These are phyloP conservation scores for Jacaranda mimosifolia DNA, from an alignment of 257 asterid genomes.

Conservation along the genomic window DNA sequence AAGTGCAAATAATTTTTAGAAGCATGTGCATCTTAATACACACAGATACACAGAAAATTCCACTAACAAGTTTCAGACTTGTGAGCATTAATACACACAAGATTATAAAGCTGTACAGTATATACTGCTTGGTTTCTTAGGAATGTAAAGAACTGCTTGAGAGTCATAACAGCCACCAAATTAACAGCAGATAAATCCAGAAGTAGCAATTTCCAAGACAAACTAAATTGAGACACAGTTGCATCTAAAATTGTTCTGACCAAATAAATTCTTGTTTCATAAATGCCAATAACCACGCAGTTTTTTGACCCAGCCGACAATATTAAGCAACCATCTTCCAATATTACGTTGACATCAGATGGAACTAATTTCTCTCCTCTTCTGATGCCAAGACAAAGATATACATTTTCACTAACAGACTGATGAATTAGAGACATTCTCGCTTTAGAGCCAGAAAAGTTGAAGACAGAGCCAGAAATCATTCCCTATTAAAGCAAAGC, in stretches of 20 bases:
- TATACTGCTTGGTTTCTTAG: neutral
- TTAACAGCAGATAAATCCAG: slow-evolving; percentile 1
- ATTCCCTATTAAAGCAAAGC: neutral
- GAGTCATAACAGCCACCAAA: neutral
- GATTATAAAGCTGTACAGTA: neutral
- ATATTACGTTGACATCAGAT: neutral
- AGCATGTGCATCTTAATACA: neutral
- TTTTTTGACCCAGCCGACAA: neutral
- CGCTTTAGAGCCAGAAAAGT: neutral
- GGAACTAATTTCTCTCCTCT: neutral
- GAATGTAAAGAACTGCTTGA: neutral
- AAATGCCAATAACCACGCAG: neutral
- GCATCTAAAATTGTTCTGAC: slow-evolving; percentile 7
- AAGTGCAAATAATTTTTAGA: slow-evolving; percentile 10
- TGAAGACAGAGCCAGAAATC: slow-evolving; percentile 21
- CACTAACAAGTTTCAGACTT: neutral
- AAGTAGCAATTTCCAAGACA: slow-evolving; percentile 1
- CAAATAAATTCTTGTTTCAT: neutral
- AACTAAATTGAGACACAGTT: neutral
- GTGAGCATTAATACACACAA: neutral
- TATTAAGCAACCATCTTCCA: slow-evolving; percentile 5
- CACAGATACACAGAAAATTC: neutral
- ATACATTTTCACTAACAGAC: slow-evolving; percentile 8
- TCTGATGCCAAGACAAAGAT: slow-evolving; percentile 9
- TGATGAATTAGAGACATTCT: neutral